Evolutionary conservation across 31 red algal species (phyloP).

Genomic region (Bonnemaisonia californica): DNA sequence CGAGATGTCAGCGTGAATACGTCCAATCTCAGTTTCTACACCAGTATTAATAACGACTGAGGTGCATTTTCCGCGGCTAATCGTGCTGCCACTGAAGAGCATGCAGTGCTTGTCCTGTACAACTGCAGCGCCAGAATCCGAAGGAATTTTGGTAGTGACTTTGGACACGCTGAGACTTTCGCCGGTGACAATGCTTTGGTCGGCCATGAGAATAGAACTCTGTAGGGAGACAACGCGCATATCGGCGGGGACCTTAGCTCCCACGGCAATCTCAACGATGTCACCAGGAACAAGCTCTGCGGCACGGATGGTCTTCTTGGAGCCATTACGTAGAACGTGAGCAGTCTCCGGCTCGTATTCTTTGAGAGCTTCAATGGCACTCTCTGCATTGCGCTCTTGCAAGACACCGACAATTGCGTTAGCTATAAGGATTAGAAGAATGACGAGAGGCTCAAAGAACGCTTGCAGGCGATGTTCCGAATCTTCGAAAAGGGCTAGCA

Average conservation of each 20-base stretch:
- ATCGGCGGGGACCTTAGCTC: conserved; percentile 93
- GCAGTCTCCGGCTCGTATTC: conserved; percentile 79
- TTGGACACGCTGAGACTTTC: conserved; percentile 89
- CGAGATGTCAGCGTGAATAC: conserved; percentile 77
- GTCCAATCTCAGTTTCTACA: conserved; percentile 90
- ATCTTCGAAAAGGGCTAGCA: conserved; percentile 89
- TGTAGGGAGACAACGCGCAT: conserved; percentile 76
- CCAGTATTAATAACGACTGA: conserved; percentile 85
- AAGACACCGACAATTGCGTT: conserved; percentile 97
- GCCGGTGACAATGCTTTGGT: conserved; percentile 94
- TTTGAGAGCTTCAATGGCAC: conserved; percentile 91
- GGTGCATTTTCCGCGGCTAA: conserved; percentile 76
- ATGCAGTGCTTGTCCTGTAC: conserved; percentile 95
- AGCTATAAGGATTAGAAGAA: conserved; percentile 92
- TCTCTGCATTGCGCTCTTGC: conserved; percentile 96
- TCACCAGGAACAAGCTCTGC: conserved; percentile 95
- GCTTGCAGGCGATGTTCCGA: conserved; percentile 76
- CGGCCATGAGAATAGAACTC: conserved; percentile 82
- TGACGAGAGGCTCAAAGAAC: conserved; percentile 96
- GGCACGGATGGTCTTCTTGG: conserved; percentile 49
- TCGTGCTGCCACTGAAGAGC: conserved; percentile 89
- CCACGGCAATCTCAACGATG: conserved; percentile 89
- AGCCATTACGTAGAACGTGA: conserved; percentile 48
- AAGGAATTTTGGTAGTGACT: conserved; percentile 47
- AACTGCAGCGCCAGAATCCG: conserved; percentile 43